Evolutionary conservation across 805 yeast genomes (phyloP).

Genomic region (Vanderwaltozyma polyspora): DNA sequence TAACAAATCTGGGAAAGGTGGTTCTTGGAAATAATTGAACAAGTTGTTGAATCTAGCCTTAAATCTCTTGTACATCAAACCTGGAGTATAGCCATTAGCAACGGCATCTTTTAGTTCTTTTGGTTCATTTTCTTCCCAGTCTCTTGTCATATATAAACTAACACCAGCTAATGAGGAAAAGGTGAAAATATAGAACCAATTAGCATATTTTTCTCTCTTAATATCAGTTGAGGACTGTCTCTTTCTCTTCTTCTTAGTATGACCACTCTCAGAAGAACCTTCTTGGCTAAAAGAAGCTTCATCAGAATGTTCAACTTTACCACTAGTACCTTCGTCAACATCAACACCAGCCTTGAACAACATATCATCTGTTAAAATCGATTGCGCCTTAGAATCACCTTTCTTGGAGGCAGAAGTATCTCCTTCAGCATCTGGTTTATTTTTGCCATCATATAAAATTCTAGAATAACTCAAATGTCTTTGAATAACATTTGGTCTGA

Average conservation of each 20-base stretch:
- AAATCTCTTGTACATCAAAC: slow-evolving; percentile 56
- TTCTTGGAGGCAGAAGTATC: too few relatives aligned
- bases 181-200: slow-evolving; percentile 52
- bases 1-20: slow-evolving; percentile 82
- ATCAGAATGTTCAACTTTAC: slow-evolving; percentile 3
- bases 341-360: slow-evolving; percentile 80
- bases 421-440: too few relatives aligned
- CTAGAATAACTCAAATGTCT: too few relatives aligned
- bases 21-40: slow-evolving; percentile 80
- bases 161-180: slow-evolving; percentile 39
- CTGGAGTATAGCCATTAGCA: slow-evolving; percentile 58
- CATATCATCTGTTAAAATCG: slow-evolving; percentile 70
- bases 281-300: slow-evolving; percentile 11
- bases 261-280: slow-evolving; percentile 7
- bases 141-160: slow-evolving; percentile 62
- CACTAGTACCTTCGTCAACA: slow-evolving; percentile 23
- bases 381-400: too few relatives aligned
- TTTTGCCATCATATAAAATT: too few relatives aligned
- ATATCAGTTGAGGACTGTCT: slow-evolving; percentile 63
- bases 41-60: slow-evolving; percentile 60
- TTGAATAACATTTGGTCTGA: too few relatives aligned
- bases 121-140: slow-evolving; percentile 76
- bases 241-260: slow-evolving; percentile 31
- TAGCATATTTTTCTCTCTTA: slow-evolving; percentile 75
- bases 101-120: slow-evolving; percentile 42